A percentile compares a stretch with the other conserved stretches of the same genome.
These are phyloP conservation scores for Tulasnella sp. DNA, from an alignment of 768 basidiomycete species.

Conservation along the genomic window DNA sequence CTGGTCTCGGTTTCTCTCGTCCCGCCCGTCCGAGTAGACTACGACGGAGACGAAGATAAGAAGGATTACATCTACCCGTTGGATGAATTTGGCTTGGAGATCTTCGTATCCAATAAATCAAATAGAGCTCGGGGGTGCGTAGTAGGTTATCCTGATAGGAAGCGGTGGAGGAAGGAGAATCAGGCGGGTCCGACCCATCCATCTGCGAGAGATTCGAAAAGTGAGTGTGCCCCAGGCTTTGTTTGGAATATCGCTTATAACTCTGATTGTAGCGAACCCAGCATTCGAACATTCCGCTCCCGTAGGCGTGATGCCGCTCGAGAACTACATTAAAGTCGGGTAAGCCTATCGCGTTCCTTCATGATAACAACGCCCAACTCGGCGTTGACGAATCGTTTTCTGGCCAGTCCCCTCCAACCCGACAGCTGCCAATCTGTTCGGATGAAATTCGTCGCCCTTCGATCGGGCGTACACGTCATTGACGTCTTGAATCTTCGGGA, in stretches of 20 bases:
- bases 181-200: neutral
- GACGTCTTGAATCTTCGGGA: slow-evolving; percentile 67
- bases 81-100: slow-evolving; percentile 70
- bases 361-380: no score
- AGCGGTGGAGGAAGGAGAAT: neutral
- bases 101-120: slow-evolving; percentile 75
- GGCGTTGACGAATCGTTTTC: no score
- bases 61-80: slow-evolving; percentile 56
- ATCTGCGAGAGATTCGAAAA: neutral
- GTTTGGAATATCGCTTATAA: neutral
- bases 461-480: slow-evolving; percentile 71
- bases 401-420: slow-evolving; percentile 65
- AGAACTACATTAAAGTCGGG: slow-evolving; percentile 74
- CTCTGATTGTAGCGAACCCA: neutral
- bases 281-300: neutral
- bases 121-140: slow-evolving; percentile 73
- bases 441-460: slow-evolving; percentile 76
- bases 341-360: slow-evolving; percentile 35
- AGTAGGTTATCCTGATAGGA: slow-evolving; percentile 52
- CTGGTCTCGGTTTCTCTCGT: slow-evolving; percentile 61
- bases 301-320: slow-evolving; percentile 65
- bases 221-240: neutral
- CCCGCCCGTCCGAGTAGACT: slow-evolving; percentile 19
- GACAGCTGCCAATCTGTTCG: slow-evolving; percentile 78
- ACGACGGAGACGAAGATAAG: slow-evolving; percentile 21